Conservation (phyloP, 164 flowering plant genomes). For the Paratinospora sagittata region DNA sequence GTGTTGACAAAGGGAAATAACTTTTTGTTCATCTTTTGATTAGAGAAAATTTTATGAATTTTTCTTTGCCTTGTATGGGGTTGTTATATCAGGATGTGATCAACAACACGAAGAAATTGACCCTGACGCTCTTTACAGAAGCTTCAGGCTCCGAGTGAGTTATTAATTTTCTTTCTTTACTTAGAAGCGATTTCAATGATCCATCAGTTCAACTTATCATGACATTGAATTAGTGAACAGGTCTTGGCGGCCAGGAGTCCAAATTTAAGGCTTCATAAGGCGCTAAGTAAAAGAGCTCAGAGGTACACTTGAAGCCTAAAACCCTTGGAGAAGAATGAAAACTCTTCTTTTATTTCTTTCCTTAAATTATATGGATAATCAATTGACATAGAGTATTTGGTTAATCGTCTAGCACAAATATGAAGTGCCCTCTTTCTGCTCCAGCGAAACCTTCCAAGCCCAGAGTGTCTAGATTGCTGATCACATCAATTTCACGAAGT, state of each 20-base stretch:
- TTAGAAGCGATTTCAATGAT: background rate
- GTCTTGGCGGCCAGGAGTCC: slow-evolving; percentile 99
- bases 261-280: slow-evolving; percentile 47
- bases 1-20: too few species aligned
- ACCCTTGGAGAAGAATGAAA: background rate
- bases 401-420: slow-evolving; percentile 25
- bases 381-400: slow-evolving; percentile 6
- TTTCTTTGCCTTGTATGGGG: background rate
- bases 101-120: slow-evolving; percentile 81
- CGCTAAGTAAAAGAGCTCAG: slow-evolving; percentile 31
- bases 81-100: slow-evolving; percentile 61
- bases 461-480: slow-evolving; percentile 48
- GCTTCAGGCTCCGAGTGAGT: slow-evolving; percentile 79
- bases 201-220: slow-evolving; percentile 4
- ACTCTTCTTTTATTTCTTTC: background rate
- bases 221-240: slow-evolving; percentile 26
- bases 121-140: slow-evolving; percentile 57
- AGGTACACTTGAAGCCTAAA: too few species aligned
- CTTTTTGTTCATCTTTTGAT: background rate
- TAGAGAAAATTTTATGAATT: too few species aligned
- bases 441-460: slow-evolving; percentile 72
- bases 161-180: background rate
- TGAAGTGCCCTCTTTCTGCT: slow-evolving; percentile 76
- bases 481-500: slow-evolving; percentile 50
- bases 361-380: background rate